Evolutionary conservation across 176 grass and related monocot species (phyloP).

Genomic region (Aegilops bicornis): DNA sequence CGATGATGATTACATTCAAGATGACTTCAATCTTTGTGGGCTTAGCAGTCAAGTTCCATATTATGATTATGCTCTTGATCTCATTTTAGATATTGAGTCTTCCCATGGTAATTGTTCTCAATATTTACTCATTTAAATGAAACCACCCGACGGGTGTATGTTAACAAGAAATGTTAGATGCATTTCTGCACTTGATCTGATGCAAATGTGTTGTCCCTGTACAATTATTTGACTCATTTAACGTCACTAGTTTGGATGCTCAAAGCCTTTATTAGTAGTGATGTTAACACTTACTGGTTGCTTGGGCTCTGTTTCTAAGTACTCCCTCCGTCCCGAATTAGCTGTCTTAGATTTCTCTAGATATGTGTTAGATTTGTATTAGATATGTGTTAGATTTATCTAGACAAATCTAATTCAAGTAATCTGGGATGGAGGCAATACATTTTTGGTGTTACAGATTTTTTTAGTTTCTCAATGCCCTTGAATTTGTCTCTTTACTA

Average conservation of each 20-base stretch:
- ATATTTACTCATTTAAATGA: slow-evolving; percentile 17
- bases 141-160: neutral
- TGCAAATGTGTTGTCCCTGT: neutral
- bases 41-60: slow-evolving; percentile 84
- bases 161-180: neutral
- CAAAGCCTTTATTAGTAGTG: neutral
- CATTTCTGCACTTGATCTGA: slow-evolving; percentile 8
- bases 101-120: slow-evolving; percentile 63
- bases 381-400: too few species aligned
- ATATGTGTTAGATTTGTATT: too few species aligned
- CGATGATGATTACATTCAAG: slow-evolving; percentile 90
- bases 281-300: neutral
- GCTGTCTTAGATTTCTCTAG: too few species aligned
- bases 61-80: slow-evolving; percentile 94
- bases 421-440: neutral
- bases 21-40: slow-evolving; percentile 97
- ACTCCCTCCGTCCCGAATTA: too few species aligned
- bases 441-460: neutral
- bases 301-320: neutral
- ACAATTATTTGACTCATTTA: neutral
- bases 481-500: neutral
- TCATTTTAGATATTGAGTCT: slow-evolving; percentile 83
- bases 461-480: neutral
- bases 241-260: neutral
- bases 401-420: too few species aligned